A percentile compares a stretch with the other conserved stretches of the same genome.
These are phyloP conservation scores for Neoboletus magnificus DNA, from an alignment of 768 basidiomycete species.

Conservation along the genomic window DNA sequence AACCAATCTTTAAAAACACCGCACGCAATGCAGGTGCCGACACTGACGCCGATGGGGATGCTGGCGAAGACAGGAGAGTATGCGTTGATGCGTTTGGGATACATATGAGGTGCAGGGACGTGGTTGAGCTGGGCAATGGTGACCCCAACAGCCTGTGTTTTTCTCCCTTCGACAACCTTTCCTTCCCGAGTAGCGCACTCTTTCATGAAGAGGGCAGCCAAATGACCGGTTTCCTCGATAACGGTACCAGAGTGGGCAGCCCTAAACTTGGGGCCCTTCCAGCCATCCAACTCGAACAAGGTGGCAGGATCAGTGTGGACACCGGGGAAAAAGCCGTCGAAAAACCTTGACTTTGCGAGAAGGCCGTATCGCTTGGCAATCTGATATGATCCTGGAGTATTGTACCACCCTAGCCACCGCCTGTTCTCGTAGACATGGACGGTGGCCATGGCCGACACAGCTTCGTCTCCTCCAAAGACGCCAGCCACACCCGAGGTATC, in stretches of 20 bases:
- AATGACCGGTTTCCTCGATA: slow-evolving; percentile 31
- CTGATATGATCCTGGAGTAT: slow-evolving; percentile 35
- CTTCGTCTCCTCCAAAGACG: slow-evolving; percentile 38
- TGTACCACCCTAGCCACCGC: slow-evolving; percentile 38
- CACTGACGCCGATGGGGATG: slow-evolving; percentile 30
- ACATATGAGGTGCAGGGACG: slow-evolving; percentile 15
- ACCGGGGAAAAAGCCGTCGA: slow-evolving; percentile 35
- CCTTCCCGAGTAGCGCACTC: slow-evolving; percentile 16
- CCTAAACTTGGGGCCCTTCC: slow-evolving; percentile 31
- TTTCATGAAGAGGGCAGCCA: slow-evolving; percentile 29
- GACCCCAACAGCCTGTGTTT: slow-evolving; percentile 22
- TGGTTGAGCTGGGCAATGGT: slow-evolving; percentile 28
- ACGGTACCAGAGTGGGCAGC: slow-evolving; percentile 33
- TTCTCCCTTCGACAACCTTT: slow-evolving; percentile 21
- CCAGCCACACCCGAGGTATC: slow-evolving; percentile 36
- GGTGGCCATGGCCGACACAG: slow-evolving; percentile 37
- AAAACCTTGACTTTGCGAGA: slow-evolving; percentile 33
- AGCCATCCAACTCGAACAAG: slow-evolving; percentile 31
- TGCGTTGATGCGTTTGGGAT: slow-evolving; percentile 17
- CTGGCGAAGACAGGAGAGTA: slow-evolving; percentile 26
- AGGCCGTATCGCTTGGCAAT: slow-evolving; percentile 34
- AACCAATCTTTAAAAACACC: slow-evolving; percentile 34
- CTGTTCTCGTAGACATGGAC: slow-evolving; percentile 34
- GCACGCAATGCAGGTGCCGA: slow-evolving; percentile 27
- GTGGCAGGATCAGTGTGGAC: slow-evolving; percentile 31